Evolutionary conservation across 768 basidiomycete genomes (phyloP).

Genomic region (Naematelia encephala): DNA sequence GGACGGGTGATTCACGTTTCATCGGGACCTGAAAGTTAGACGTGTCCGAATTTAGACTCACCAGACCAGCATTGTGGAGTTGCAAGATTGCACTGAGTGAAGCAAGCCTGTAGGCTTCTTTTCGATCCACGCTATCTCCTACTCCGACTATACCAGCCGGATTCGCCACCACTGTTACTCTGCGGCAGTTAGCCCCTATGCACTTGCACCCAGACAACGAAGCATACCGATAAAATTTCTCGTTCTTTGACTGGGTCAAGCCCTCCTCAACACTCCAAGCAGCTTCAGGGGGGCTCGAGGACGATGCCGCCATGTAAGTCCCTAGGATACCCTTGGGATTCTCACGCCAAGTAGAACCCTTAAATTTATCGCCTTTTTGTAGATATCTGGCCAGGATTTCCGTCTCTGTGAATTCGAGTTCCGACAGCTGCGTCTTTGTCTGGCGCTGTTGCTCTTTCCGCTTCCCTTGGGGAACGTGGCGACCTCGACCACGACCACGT

Average conservation of each 20-base stretch:
- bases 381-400: slow-evolving; percentile 27
- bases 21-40: slow-evolving; percentile 2
- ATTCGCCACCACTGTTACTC: slow-evolving; percentile 47
- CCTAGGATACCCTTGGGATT: slow-evolving; percentile 60
- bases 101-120: slow-evolving; percentile 70
- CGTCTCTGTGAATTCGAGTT: slow-evolving; percentile 16
- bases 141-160: slow-evolving; percentile 56
- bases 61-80: slow-evolving; percentile 62
- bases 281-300: slow-evolving; percentile 30
- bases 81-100: slow-evolving; percentile 72
- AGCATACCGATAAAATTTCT: slow-evolving; percentile 56
- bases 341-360: slow-evolving; percentile 46
- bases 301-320: slow-evolving; percentile 51
- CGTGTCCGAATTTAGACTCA: slow-evolving; percentile 52
- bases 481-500: background rate
- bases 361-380: slow-evolving; percentile 25
- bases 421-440: slow-evolving; percentile 9
- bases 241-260: slow-evolving; percentile 30
- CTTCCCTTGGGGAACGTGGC: background rate
- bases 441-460: background rate
- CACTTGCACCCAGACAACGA: slow-evolving; percentile 16
- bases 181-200: slow-evolving; percentile 8
- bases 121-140: slow-evolving; percentile 62
- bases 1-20: slow-evolving; percentile 14
- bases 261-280: slow-evolving; percentile 48